Conservation (phyloP, 371 early-diverging fungal species). For the Modicella reniformis region DNA sequence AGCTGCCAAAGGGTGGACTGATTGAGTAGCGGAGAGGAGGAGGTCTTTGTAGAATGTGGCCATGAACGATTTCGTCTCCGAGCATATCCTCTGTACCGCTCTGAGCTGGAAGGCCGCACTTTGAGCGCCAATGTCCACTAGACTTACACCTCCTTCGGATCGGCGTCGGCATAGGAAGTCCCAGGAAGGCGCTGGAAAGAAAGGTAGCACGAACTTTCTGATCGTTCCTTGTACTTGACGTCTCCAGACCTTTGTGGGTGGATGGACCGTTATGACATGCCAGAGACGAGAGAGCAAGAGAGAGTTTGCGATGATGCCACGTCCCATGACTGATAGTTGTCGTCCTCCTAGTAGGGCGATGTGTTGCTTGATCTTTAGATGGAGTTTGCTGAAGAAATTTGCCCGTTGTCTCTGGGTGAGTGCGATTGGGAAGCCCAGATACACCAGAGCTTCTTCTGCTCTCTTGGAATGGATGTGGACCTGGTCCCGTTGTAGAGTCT, state of each 20-base stretch:
- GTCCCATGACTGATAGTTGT: slow-evolving; percentile 34
- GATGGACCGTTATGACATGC: slow-evolving; percentile 36
- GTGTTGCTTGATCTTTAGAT: slow-evolving; percentile 3
- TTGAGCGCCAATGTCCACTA: slow-evolving; percentile 5
- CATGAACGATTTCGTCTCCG: not conserved
- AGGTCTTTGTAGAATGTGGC: not conserved
- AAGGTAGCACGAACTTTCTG: not conserved
- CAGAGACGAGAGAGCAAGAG: slow-evolving; percentile 43
- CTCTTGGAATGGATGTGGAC: not conserved
- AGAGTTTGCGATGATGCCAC: slow-evolving; percentile 32
- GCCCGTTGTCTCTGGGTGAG: not conserved
- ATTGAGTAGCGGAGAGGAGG: not conserved
- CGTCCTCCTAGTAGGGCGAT: slow-evolving; percentile 16
- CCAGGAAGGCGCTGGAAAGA: slow-evolving; percentile 13
- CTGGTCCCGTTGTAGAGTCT: not conserved
- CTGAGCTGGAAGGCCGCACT: slow-evolving; percentile 1
- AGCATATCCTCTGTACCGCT: slow-evolving; percentile 10
- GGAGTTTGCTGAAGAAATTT: not conserved
- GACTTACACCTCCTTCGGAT: slow-evolving; percentile 5
- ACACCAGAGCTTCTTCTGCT: not conserved
- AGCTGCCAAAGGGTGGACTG: not conserved
- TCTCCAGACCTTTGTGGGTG: not conserved
- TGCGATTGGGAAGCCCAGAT: slow-evolving; percentile 3
- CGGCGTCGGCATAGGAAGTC: not conserved
- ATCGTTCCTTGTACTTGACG: not conserved